These are phyloP conservation scores for Aureobasidium sp. DNA, from an alignment of 2,329 filamentous ascomycete species.

Conservation along the genomic window DNA sequence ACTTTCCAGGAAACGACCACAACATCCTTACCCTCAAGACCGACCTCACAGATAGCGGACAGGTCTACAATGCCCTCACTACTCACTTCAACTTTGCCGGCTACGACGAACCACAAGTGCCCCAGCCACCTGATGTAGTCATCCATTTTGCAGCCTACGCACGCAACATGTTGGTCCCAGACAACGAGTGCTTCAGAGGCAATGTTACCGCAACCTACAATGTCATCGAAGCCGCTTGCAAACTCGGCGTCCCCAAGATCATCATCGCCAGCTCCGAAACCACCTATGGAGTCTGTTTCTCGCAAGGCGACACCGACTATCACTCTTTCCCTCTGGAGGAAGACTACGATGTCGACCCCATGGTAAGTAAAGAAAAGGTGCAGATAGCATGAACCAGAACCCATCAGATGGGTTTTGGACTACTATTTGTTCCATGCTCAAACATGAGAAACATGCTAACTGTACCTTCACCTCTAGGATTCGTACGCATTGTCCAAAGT, in stretches of 20 bases:
- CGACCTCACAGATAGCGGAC: conserved; percentile 47
- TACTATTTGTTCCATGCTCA: too few relatives aligned
- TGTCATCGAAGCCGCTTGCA: conserved; percentile 54
- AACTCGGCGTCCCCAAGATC: conserved; percentile 54
- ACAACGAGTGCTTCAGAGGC: conserved; percentile 50
- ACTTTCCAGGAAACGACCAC: conserved; percentile 26
- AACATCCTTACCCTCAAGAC: conserved; percentile 46
- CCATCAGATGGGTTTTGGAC: too few relatives aligned
- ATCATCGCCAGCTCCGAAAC: conserved; percentile 53
- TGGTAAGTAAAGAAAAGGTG: conserved; percentile 17
- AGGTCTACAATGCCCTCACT: conserved; percentile 49
- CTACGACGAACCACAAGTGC: conserved; percentile 37
- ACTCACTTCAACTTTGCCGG: conserved; percentile 49
- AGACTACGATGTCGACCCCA: conserved; percentile 50
- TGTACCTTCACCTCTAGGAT: conserved; percentile 30
- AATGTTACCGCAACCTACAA: conserved; percentile 54
- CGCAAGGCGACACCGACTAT: conserved; percentile 50
- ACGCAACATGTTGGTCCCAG: conserved; percentile 53
- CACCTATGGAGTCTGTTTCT: conserved; percentile 54
- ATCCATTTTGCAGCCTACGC: conserved; percentile 55
- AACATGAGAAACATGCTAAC: too few relatives aligned
- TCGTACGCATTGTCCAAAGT: conserved; percentile 55
- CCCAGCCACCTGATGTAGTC: conserved; percentile 48
- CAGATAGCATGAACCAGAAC: too few relatives aligned
- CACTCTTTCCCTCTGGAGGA: conserved; percentile 52